Percentiles rank a stretch among this genome's conserved stretches.
Conservation (phyloP, 1,139 yeast genomes). For the Debaryomycetaceae sp. region DNA sequence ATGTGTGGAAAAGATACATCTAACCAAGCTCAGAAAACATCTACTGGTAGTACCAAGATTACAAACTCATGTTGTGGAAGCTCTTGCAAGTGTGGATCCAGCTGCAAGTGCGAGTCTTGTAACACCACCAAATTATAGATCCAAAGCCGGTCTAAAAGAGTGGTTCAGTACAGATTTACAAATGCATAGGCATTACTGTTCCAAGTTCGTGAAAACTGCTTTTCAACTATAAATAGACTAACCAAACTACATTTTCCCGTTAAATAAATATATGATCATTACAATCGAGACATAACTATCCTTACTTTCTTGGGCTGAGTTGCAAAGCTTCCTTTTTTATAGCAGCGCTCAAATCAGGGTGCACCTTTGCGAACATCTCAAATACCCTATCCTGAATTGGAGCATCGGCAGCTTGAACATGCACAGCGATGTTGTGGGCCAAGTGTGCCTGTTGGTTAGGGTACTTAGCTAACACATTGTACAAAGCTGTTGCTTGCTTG, state of each 20-base stretch:
- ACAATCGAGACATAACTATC: constrained; percentile 6
- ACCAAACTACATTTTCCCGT: not conserved
- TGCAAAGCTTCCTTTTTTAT: constrained; percentile 63
- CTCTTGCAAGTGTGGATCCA: constrained; percentile 36
- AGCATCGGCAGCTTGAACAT: constrained; percentile 66
- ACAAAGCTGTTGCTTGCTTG: constrained; percentile 68
- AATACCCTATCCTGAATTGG: constrained; percentile 77
- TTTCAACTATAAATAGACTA: not conserved
- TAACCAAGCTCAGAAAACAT: constrained; percentile 8
- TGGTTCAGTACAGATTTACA: no score
- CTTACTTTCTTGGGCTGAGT: constrained; percentile 50
- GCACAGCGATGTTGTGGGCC: constrained; percentile 81
- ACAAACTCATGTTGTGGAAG: constrained; percentile 25
- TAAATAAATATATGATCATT: constrained; percentile 2
- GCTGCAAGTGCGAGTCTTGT: constrained; percentile 34
- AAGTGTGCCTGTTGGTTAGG: constrained; percentile 79
- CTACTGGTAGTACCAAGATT: constrained; percentile 10
- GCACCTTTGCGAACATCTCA: constrained; percentile 72
- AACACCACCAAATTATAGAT: constrained; percentile 37
- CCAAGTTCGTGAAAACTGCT: not conserved
- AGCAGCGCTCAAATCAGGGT: constrained; percentile 53
- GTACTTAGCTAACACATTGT: constrained; percentile 69
- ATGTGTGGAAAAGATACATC: constrained; percentile 19
- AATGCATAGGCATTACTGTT: no score
- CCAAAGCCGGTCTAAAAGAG: not conserved